Evolutionary conservation across 2,329 filamentous ascomycete genomes (phyloP), one percentile per base, ranked within the genome.

Genomic region (Biscogniauxia mediterranea): DNA sequence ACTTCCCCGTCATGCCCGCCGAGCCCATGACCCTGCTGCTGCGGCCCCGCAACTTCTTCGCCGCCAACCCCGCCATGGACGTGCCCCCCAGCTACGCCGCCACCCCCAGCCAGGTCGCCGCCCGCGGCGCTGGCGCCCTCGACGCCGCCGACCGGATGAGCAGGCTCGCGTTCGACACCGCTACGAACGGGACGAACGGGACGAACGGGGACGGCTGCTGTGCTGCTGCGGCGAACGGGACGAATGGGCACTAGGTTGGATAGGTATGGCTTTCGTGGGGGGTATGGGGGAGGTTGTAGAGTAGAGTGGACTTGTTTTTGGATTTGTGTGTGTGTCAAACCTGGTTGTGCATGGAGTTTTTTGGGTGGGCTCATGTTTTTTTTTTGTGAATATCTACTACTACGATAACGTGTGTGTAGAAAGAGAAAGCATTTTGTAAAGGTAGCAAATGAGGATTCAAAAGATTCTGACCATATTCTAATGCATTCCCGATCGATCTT

Each of bases 1-100:
- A 97, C 76, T 97, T 92, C 80, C 93, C 93, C 28, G 83, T 97
- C 68, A 97, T 97, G 93, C 92, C 92, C 0, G 90, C 86, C 0
- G 90, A 93, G 80, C 90, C 91, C 0, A 93, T 97, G 84, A 91
- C 87, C 1, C 79, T 96, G 68, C 81, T 96, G 42, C 80, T 96
- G 50, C 80, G 91, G 32, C 92, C 92, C 2, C 80, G 92, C 51
- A 89, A 96, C 79, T 96, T 96, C 83, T 96, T 96, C 77, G 78
- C 82, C 21, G 83, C 85, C 68, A 96, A 94, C 73, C 92, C 92
- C 1, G 89, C 86, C 58, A 79, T 96, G 74, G 91, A 96, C 74
- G 89, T 96, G 17, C 89, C 90, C 59, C 91, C 92, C 0, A 90
- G 85, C 69, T 94, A 88, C 74, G 85, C 85, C 51, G 85, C 83